Percentiles rank a stretch among this genome's conserved stretches.
Evolutionary conservation across 352 stramenopile genomes (phyloP).

Genomic region (Globisporangium perplexum): DNA sequence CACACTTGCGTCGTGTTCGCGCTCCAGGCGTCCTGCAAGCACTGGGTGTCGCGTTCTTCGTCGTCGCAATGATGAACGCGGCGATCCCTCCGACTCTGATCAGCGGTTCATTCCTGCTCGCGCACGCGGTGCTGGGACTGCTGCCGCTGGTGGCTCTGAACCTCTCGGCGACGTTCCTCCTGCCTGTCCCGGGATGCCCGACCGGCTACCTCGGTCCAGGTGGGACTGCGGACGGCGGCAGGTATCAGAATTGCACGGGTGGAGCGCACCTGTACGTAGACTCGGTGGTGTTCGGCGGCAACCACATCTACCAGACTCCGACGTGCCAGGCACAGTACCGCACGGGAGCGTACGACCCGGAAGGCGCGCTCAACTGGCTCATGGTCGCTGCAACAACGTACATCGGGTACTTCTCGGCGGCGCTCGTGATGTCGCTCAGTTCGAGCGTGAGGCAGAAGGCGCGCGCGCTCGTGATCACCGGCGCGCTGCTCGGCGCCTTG

Average conservation of each 20-base stretch:
- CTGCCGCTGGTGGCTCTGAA: conserved; percentile 39
- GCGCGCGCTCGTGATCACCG: conserved; percentile 2
- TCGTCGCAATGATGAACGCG: conserved; percentile 20
- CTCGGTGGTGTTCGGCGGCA: conserved; percentile 40
- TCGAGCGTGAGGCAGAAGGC: neutral
- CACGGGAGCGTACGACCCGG: conserved; percentile 66
- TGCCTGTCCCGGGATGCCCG: conserved; percentile 61
- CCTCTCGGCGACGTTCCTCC: conserved; percentile 39
- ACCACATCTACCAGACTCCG: conserved; percentile 59
- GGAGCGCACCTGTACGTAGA: conserved; percentile 75
- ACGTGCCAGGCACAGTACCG: conserved; percentile 52
- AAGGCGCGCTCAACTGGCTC: conserved; percentile 75
- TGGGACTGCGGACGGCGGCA: conserved; percentile 33
- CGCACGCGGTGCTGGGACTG: conserved; percentile 25
- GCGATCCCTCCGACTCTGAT: neutral
- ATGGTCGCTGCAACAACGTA: conserved; percentile 58
- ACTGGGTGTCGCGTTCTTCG: conserved; percentile 41
- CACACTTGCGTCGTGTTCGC: neutral
- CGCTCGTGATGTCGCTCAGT: conserved; percentile 16
- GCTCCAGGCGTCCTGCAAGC: conserved; percentile 61
- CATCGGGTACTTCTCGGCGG: conserved; percentile 50
- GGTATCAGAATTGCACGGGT: conserved; percentile 62
- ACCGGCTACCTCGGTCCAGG: conserved; percentile 71
- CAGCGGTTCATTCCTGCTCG: conserved; percentile 4
- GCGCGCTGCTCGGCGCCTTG: conserved; percentile 1